Conservation (phyloP, 169 alveolate species). For the Plasmodium malariae region DNA sequence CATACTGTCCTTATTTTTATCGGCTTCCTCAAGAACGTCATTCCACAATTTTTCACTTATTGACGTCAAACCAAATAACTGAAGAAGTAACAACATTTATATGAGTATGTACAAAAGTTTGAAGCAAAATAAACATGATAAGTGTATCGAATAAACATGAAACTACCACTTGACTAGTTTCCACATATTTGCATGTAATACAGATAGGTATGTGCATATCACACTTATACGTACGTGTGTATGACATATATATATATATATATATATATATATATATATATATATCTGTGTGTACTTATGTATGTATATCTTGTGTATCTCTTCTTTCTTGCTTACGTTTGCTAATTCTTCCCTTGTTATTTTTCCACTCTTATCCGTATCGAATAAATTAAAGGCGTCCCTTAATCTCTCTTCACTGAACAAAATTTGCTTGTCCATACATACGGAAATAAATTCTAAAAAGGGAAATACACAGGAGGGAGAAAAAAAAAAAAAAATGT, state of each 20-base stretch:
- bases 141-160: too few species aligned
- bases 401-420: constrained; percentile 86
- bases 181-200: too few species aligned
- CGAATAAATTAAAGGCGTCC: constrained; percentile 87
- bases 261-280: background rate
- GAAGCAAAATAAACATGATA: too few species aligned
- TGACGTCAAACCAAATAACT: constrained; percentile 82
- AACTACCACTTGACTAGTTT: too few species aligned
- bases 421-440: constrained; percentile 86
- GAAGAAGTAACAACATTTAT: too few species aligned
- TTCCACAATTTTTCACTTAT: constrained; percentile 82
- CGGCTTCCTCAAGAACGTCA: constrained; percentile 82
- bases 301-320: background rate
- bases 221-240: too few species aligned
- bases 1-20: constrained; percentile 84
- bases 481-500: background rate
- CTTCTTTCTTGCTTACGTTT: constrained; percentile 20
- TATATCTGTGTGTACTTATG: background rate
- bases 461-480: background rate
- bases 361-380: constrained; percentile 88
- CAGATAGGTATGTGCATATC: too few species aligned
- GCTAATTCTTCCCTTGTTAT: constrained; percentile 84
- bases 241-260: too few species aligned
- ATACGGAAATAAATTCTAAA: constrained; percentile 90
- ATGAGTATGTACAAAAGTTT: too few species aligned